A percentile compares a stretch with the other conserved stretches of the same genome.
Conservation (phyloP, 2,329 filamentous ascomycete genomes). For the Didymella pinodella region DNA sequence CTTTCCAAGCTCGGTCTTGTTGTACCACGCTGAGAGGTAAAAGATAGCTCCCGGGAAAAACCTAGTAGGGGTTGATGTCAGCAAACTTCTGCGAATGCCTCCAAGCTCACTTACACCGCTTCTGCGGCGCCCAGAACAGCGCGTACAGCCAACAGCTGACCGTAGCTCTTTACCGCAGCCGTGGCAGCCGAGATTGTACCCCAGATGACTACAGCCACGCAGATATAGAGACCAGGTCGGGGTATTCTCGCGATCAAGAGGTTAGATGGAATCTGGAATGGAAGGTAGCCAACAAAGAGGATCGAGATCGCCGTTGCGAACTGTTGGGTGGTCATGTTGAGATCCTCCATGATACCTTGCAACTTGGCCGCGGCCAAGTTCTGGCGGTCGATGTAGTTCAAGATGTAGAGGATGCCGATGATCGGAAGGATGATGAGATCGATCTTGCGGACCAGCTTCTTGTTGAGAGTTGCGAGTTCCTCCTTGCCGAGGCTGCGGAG, state of each 20-base stretch:
- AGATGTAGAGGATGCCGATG: constrained; percentile 31
- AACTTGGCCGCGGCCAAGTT: constrained; percentile 31
- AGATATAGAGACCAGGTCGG: constrained; percentile 32
- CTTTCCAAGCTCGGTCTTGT: constrained; percentile 56
- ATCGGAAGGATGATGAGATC: constrained; percentile 30
- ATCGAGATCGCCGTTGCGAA: constrained; percentile 57
- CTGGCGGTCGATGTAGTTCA: constrained; percentile 35
- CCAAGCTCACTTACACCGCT: constrained; percentile 21
- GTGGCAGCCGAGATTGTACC: constrained; percentile 31
- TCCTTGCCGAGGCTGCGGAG: constrained; percentile 27
- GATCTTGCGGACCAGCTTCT: constrained; percentile 30
- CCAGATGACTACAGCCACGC: constrained; percentile 30
- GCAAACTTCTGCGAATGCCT: background rate
- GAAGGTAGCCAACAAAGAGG: constrained; percentile 58
- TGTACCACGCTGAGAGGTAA: constrained; percentile 70
- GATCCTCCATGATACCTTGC: constrained; percentile 32
- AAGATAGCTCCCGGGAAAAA: constrained; percentile 69
- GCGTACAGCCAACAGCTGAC: constrained; percentile 30
- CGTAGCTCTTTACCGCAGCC: constrained; percentile 27
- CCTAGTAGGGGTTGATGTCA: constrained; percentile 13
- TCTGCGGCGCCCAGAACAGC: constrained; percentile 38
- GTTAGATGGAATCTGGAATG: constrained; percentile 32
- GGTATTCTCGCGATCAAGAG: constrained; percentile 31
- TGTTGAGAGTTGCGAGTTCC: constrained; percentile 26
- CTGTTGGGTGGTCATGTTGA: constrained; percentile 31